Base-by-base conservation (phyloP, 164 flowering plant species). In the Stephania japonica region DNA sequence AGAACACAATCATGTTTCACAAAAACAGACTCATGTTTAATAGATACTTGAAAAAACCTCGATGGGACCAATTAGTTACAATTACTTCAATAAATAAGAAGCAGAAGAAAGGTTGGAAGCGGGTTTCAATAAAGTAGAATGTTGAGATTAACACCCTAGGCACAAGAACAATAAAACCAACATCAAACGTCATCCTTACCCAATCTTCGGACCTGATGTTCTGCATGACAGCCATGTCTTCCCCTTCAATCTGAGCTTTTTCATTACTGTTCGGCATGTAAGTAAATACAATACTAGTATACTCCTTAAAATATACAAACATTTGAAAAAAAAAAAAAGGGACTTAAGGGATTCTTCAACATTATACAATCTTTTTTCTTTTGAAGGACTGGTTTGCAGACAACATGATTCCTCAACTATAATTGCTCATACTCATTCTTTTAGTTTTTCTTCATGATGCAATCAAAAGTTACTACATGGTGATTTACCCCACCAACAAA, bases 181-280 rank as follows among this genome's bases (percentile, higher is more conserved):
- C 23, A 63, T 16, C 43, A 73, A 41, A 62, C 11, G 62, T 63
- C 73, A 66, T 56, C 62, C 62, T 67, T 89, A 91, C 97, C 97
- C 94, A 90, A 74, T 92, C 97, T 63, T 84, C 88, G 70, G 89
- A 67, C 69, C 77, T 87, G 75, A 92, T 87, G 68, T 79, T 86
- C 65, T 80, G 83, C 86, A 86, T 86, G 12, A 84, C 78, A 10
- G 83, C 85, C 70, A 61, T 70, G 78, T 90, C 97, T 80, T 92
- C 97, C 44, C 88, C 86, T 76, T 89, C 88, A 75, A 92, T 78
- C 76, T 89, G 97, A 85, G 88, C 92, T 79, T 77, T 84, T 66
- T 72, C 79, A 69, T 90, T 88, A 63, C 97, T 91, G 76, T 47
- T 67, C 42, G 23, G 19, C 14, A 62, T 41, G 38, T 59, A 23